phyloP scores from a whole-genome alignment of 2,329 filamentous ascomycete species.

The Penicillium sp. region DNA sequence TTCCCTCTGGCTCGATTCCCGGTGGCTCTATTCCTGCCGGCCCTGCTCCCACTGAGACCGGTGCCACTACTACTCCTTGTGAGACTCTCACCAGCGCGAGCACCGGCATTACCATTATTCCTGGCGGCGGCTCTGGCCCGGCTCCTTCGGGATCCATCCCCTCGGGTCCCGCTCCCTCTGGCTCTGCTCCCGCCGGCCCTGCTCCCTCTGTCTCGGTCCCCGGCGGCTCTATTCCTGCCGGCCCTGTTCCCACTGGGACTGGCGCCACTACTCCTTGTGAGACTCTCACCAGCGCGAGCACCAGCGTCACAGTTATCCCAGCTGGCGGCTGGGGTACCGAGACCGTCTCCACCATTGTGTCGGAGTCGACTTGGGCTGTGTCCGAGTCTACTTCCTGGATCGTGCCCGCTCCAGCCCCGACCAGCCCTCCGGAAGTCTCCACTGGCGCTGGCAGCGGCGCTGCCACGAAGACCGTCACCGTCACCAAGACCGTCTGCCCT shows the following conservation, averaged over 20 bases:
- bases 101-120: background rate
- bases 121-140: conserved; percentile 2
- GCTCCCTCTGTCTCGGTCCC: conserved; percentile 9
- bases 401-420: conserved; percentile 9
- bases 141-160: background rate
- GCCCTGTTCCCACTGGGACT: conserved; percentile 6
- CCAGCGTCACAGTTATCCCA: background rate
- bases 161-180: conserved; percentile 5
- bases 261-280: conserved; percentile 12
- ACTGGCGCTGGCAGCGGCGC: conserved; percentile 2
- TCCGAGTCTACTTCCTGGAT: conserved; percentile 8
- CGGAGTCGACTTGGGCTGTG: too few species aligned
- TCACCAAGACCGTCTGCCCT: conserved; percentile 9
- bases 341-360: conserved; percentile 9
- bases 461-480: conserved; percentile 2
- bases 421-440: conserved; percentile 6
- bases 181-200: conserved; percentile 4
- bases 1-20: background rate
- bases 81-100: conserved; percentile 6
- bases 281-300: conserved; percentile 5
- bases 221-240: too few species aligned
- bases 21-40: conserved; percentile 10
- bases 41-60: conserved; percentile 3
- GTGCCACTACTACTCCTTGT: conserved; percentile 10
- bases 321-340: conserved; percentile 2